A percentile compares a stretch with the other conserved stretches of the same genome.
Evolutionary conservation across 2,329 filamentous ascomycete genomes (phyloP).

Genomic region (Xylaria sp.): DNA sequence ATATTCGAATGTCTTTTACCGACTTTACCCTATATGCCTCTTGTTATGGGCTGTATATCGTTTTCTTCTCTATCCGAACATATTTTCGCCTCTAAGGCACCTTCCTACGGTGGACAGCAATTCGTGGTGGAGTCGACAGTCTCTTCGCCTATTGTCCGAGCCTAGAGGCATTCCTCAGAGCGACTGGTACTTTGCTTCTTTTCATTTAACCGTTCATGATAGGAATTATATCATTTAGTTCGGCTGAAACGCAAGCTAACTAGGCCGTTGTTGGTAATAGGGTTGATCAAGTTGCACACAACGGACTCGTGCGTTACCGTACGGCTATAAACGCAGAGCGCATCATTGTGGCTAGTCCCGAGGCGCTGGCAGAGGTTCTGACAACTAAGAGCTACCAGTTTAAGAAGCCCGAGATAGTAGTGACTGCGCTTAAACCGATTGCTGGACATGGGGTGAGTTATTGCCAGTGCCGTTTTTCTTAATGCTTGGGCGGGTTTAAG

Average conservation of each 20-base stretch:
- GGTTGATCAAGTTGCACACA: conserved; percentile 23
- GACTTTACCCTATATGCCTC: conserved; percentile 15
- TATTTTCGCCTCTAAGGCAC: conserved; percentile 36
- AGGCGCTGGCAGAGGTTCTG: conserved; percentile 33
- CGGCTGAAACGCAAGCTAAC: conserved; percentile 18
- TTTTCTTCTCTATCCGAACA: conserved; percentile 33
- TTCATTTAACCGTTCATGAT: neutral
- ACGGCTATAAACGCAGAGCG: conserved; percentile 27
- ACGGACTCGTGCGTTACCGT: conserved; percentile 33
- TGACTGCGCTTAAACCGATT: conserved; percentile 28
- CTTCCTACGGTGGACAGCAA: conserved; percentile 34
- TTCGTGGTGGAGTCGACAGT: conserved; percentile 35
- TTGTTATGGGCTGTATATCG: conserved; percentile 26
- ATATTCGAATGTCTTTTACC: conserved; percentile 23
- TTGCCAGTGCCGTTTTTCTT: neutral
- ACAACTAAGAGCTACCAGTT: conserved; percentile 36
- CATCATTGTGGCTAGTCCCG: conserved; percentile 25
- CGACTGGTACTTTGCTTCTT: conserved; percentile 28
- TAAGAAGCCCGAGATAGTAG: conserved; percentile 27
- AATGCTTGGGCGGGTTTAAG: neutral
- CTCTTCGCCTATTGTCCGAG: conserved; percentile 25
- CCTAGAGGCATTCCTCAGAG: conserved; percentile 28
- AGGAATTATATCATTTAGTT: neutral
- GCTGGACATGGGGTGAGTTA: conserved; percentile 25
- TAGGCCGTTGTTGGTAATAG: conserved; percentile 9